Base-by-base conservation (phyloP, 345 rosid genomes). In the Aegle marmelos region DNA sequence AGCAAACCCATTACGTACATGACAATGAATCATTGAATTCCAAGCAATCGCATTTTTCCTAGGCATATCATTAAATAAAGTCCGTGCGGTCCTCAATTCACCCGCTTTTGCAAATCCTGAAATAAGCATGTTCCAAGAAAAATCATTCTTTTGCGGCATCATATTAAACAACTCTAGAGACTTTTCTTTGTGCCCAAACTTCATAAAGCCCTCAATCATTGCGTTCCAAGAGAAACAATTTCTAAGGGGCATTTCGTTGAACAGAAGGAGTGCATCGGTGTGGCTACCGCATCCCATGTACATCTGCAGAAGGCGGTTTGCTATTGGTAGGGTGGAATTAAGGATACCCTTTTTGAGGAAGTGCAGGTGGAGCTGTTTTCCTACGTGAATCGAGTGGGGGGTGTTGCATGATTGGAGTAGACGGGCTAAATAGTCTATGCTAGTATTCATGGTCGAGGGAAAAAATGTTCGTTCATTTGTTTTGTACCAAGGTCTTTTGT, bases 191-290 rank as follows among this genome's bases (percentile, higher is more conserved):
- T 85, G 66, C 31, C 93, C 91, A n/a, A 66, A 78, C 33, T 80
- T 91, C 89, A 92, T 77, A 63, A 87, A 89, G 57, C 90, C 93
- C 76, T 92, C 93, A 72, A 92, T 85, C 83, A 92, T 81, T 1
- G 90, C 84, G 85, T 92, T 92, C 94, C 94, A 91, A 0, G 94
- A 84, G 83, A 91, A 95, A 80, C 57, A 79, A 81, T 91, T 95
- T 80, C 86, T 87, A 0, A 72, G 78, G 10, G 89, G 88, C 97
- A 95, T 90, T 86, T 90, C 95, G 16, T 91, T 89, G 84, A 91
- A 92, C 89, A 93, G 22, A 4, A 71, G 83, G 65, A 71, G 85
- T 1, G 94, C 97, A 33, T 80, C 82, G 1, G 25, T 30, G 79
- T 87, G 74, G 45, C 67, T 72, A 4, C 90, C 90, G 65, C 87